Percentiles rank a stretch among this genome's conserved stretches.
phyloP scores from a whole-genome alignment of 371 early-diverging fungal genomes.

The Capniomyces stellatus region DNA sequence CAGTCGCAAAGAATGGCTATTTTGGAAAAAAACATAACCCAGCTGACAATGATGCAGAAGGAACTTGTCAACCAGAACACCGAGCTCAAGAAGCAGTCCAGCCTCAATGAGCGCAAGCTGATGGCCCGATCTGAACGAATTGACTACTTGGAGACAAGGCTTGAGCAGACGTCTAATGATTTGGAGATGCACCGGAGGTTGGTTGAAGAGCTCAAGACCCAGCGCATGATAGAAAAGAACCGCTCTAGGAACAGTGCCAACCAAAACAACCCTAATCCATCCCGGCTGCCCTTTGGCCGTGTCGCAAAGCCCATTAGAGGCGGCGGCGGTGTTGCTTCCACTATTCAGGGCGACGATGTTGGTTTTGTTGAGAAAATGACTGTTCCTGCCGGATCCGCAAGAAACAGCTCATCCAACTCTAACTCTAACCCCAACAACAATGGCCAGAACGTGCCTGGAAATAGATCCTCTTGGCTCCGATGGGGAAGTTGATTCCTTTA shows the following conservation, averaged over 20 bases:
- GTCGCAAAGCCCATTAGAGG: slow-evolving; percentile 91
- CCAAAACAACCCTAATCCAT: slow-evolving; percentile 26
- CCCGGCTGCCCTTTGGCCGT: slow-evolving; percentile 52
- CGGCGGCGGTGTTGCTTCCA: slow-evolving; percentile 24
- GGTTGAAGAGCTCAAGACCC: slow-evolving; percentile 50
- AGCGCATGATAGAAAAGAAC: slow-evolving; percentile 58
- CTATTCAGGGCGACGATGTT: neutral
- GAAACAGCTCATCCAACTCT: neutral
- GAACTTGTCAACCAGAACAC: slow-evolving; percentile 80
- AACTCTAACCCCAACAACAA: neutral
- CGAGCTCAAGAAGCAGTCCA: slow-evolving; percentile 76
- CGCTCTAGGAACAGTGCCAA: slow-evolving; percentile 29
- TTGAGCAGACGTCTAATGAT: slow-evolving; percentile 61
- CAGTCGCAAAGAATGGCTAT: slow-evolving; percentile 89
- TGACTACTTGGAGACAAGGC: slow-evolving; percentile 57
- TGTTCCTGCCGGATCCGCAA: neutral
- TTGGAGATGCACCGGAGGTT: slow-evolving; percentile 56
- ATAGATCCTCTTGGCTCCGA: neutral
- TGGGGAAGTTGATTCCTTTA: neutral
- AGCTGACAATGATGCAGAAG: slow-evolving; percentile 82
- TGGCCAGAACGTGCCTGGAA: neutral
- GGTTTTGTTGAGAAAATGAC: neutral
- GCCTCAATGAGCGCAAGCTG: slow-evolving; percentile 77
- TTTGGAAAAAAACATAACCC: slow-evolving; percentile 86
- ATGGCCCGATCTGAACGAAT: slow-evolving; percentile 84